A percentile compares a stretch with the other conserved stretches of the same genome.
phyloP scores from a whole-genome alignment of 495 filamentous ascomycete genomes.

The Durotheca rogersii region DNA sequence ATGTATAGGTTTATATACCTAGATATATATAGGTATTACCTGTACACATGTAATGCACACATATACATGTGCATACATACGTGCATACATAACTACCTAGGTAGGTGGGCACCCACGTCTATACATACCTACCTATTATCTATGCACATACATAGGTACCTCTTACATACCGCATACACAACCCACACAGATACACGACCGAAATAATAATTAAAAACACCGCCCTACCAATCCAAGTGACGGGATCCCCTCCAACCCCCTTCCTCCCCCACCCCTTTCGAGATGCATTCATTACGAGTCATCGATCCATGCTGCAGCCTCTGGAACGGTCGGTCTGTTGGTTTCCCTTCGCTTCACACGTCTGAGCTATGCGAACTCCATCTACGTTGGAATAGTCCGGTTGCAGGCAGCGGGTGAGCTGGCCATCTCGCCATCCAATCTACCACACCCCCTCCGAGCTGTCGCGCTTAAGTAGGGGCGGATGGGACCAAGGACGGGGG shows the following conservation, averaged over 20 bases:
- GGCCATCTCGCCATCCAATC: no score
- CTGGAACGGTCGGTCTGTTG: constrained; percentile 12
- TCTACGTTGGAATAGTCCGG: constrained; percentile 15
- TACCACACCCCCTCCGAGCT: constrained; percentile 9
- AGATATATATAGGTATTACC: no score
- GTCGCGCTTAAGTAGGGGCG: no score
- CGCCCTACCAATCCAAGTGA: constrained; percentile 24
- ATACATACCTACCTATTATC: background rate
- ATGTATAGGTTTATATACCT: no score
- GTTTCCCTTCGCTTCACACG: constrained; percentile 24
- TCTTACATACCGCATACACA: no score
- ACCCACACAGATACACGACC: no score
- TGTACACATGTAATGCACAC: background rate
- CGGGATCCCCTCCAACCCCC: constrained; percentile 10
- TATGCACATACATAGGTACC: no score
- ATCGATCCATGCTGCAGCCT: constrained; percentile 31
- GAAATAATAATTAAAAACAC: constrained; percentile 17
- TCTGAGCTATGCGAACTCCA: constrained; percentile 29
- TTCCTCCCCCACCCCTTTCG: constrained; percentile 7
- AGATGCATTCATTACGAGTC: constrained; percentile 28
- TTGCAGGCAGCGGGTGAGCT: no score
- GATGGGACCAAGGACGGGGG: background rate
- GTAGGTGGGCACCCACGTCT: background rate
- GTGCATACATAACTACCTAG: background rate
- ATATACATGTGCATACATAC: background rate